Evolutionary conservation across 208 protist species (phyloP), one percentile per base, ranked within the genome.

Genomic region (Phytomonas francai): DNA sequence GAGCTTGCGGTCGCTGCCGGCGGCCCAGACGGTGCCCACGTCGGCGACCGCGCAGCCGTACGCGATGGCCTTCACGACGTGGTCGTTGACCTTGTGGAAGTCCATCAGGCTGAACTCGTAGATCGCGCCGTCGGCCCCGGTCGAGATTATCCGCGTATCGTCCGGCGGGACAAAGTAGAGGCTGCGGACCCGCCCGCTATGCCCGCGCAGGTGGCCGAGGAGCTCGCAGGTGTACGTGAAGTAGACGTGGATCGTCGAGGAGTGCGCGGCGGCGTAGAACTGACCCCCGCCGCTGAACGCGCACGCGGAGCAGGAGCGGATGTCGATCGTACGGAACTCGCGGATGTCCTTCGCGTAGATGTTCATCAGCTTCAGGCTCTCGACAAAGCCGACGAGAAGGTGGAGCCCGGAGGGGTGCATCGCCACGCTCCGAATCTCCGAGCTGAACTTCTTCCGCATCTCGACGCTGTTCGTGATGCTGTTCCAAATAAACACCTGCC

Each of bases 361-460:
- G 85, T 97, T 98, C 91, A 97, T 97, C 51, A 99, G 87, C 29
- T 88, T 78, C 62, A 99, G 80, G 25, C 97, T 97, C 74, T 99
- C 97, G 22, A 81, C 63, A 73, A 98, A 98, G 62, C 94, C 97
- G 30, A 98, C 89, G 27, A 98, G 83, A 54, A 98, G 77, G 74
- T 97, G 85, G 28, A 98, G 78, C 27, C 97, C 97, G 27, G 87
- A 97, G 28, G 97, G 97, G 78, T 99, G 97, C 70, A 98, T 88
- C 22, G 96, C 92, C 56, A 98, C 80, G 71, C 91, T 96, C 66
- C 91, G 72, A 42, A 95, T 95, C 64, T 98, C 94, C 58, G 96
- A 86, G n/a, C 69, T 65, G 72, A 98, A 98, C 31, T 78, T 62
- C 75, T 97, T 98, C 19, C 78, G 78, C 66, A 98, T 78, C 74